Percentiles rank a stretch among this genome's conserved stretches.
phyloP scores from a whole-genome alignment of 1,284 basidiomycete species.

The Polyporus tsugae region DNA sequence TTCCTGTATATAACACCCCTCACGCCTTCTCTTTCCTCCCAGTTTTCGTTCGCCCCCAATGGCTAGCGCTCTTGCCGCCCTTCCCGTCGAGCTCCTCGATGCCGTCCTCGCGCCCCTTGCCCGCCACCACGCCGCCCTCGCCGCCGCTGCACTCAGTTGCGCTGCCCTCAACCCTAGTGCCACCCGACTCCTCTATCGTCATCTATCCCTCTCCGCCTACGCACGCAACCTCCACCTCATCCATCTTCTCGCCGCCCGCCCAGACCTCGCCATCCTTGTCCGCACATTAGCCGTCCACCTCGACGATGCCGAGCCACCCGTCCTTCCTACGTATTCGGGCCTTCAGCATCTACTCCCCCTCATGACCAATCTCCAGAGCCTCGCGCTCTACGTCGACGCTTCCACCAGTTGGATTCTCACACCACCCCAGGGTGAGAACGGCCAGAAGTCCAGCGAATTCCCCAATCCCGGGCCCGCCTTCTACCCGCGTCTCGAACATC shows the following conservation, averaged over 20 bases:
- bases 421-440: slow-evolving; percentile 32
- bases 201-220: slow-evolving; percentile 54
- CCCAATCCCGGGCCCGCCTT: slow-evolving; percentile 26
- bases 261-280: slow-evolving; percentile 63
- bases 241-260: slow-evolving; percentile 59
- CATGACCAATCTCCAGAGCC: slow-evolving; percentile 65
- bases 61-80: slow-evolving; percentile 38
- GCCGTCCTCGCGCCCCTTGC: slow-evolving; percentile 42
- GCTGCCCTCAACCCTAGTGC: slow-evolving; percentile 55
- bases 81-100: slow-evolving; percentile 46
- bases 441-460: slow-evolving; percentile 25
- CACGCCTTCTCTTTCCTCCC: slow-evolving; percentile 5
- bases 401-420: slow-evolving; percentile 61
- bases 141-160: slow-evolving; percentile 52
- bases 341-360: slow-evolving; percentile 60
- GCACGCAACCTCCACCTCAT: slow-evolving; percentile 58
- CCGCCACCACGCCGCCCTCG: slow-evolving; percentile 36
- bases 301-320: slow-evolving; percentile 48
- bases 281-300: slow-evolving; percentile 65
- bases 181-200: slow-evolving; percentile 67
- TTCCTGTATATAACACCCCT: slow-evolving; percentile 16
- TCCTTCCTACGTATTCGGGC: slow-evolving; percentile 54
- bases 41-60: slow-evolving; percentile 25
- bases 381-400: slow-evolving; percentile 63
- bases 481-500: slow-evolving; percentile 59